phyloP scores from a whole-genome alignment of 306 rosid species.

The Nissolia schottii region DNA sequence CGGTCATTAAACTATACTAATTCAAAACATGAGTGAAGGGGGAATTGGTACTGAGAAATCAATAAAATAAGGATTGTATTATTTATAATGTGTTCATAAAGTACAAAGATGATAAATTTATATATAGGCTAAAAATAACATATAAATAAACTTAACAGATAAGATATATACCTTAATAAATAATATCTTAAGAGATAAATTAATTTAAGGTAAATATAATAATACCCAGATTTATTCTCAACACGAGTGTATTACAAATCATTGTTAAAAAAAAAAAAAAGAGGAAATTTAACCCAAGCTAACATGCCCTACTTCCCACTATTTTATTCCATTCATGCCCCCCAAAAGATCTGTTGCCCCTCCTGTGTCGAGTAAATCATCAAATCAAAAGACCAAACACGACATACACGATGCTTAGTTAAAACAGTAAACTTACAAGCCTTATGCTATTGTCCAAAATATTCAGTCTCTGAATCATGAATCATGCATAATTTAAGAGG shows the following conservation, averaged over 20 bases:
- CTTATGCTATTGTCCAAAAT: background rate
- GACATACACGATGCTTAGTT: background rate
- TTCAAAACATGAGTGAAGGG: background rate
- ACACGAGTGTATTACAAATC: background rate
- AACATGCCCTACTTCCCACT: background rate
- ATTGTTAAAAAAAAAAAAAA: too few relatives aligned
- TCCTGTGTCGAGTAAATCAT: background rate
- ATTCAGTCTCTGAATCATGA: background rate
- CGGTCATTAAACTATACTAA: background rate
- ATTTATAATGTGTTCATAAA: too few relatives aligned
- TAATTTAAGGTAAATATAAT: too few relatives aligned
- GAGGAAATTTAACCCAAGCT: background rate
- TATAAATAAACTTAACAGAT: too few relatives aligned
- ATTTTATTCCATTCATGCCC: background rate
- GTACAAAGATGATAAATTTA: too few relatives aligned
- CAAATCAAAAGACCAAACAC: background rate
- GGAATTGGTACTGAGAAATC: too few relatives aligned
- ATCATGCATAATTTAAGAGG: background rate
- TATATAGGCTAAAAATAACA: too few relatives aligned
- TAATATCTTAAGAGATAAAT: too few relatives aligned
- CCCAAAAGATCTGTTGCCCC: background rate
- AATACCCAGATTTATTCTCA: too few relatives aligned
- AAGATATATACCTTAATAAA: too few relatives aligned
- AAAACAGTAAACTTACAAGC: background rate
- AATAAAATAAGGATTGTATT: too few relatives aligned